Base-by-base conservation (phyloP, 805 yeast species). In the Debaryomyces hansenii region DNA sequence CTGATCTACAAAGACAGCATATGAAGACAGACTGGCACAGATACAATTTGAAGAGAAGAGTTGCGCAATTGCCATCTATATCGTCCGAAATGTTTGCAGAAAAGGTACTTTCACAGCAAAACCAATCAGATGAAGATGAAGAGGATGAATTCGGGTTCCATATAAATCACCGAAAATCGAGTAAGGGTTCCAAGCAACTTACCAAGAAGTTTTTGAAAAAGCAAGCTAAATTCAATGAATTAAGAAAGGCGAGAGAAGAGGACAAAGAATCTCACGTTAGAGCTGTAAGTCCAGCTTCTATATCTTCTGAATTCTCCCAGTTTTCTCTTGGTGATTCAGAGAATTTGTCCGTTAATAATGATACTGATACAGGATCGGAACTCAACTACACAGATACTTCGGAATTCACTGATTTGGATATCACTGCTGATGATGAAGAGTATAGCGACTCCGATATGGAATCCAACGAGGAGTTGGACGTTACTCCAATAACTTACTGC, bases 11-110 rank as follows among this genome's bases (percentile, higher is more conserved):
- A 50, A 53, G 77, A 40, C 53, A 58, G 46, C 78, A 72, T 51
- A 72, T 72, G 78, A 71, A 70, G 42, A 61, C 72, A 2, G 76
- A 71, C 40, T 72, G 78, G 78, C 78, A 72, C 51, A 56, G 78
- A 33, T 72, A 72, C 53, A 72, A 72, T 52, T 59, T 72, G 47
- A 72, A 72, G 51, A 56, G 78, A 56, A 58, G 75, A 51, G 77
- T 72, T 21, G 76, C 77, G 14, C 78, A 79, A 27, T 68, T 90
- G 47, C 85, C 91, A 5, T 85, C 96, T 1, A 80, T 90, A 27
- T 69, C 83, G 15, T 80, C 89, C 2, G 86, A 76, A 34, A 67
- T 78, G 1, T 87, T 87, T 65, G 87, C 87, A 16, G 87, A 84
- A 53, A 86, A 89, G 61, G 85, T 86, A 29, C 59, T 72, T 41